Base-by-base conservation (phyloP, 805 yeast genomes). In the Grigorovia transvaalensis region DNA sequence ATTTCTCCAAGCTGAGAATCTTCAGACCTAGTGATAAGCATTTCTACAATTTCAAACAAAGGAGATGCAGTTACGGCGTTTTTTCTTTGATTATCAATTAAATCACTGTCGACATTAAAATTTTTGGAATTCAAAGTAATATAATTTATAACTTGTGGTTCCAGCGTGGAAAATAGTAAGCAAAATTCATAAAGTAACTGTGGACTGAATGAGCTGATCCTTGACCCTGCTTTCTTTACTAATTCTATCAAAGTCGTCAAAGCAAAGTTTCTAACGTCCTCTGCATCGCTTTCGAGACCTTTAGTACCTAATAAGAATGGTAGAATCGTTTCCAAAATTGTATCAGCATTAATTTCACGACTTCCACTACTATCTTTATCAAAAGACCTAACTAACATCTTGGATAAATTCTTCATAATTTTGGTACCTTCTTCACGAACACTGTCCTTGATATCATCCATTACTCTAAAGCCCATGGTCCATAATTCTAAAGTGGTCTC, bases 361-460 rank as follows among this genome's bases (percentile, higher is more conserved):
- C 68, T 67, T 0, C 76, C 77, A 17, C 71, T 67, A 48, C 67
- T 71, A 11, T 66, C 68, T 12, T n/a, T 13, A 46, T 79, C 82
- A 15, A 85, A 74, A 23, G 78, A 73, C 44, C 80, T 73, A 2
- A 82, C 80, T 57, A 88, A 70, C 4, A 78, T 74, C 17, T 81
- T 75, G 0, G 95, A 80, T 29, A 90, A 72, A 9, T 77, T 74
- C 55, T 82, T 79, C 0, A 95, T 80, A 42, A 93, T 70, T 40
- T 76, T 77, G 43, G 75, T 69, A 9, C 95, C 97, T 46, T 88
- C 95, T 52, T 78, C 79, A 49, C 97, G 74, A 2, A 93, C 96
- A 68, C 95, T 85, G 41, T 88, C 96, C 66, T 93, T 93, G 53
- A 91, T 88, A 70, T 91, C 98, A 69, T 91, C 99, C 78, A 91